phyloP scores from a whole-genome alignment of 345 rosid genomes.

The Brassica carinata region DNA sequence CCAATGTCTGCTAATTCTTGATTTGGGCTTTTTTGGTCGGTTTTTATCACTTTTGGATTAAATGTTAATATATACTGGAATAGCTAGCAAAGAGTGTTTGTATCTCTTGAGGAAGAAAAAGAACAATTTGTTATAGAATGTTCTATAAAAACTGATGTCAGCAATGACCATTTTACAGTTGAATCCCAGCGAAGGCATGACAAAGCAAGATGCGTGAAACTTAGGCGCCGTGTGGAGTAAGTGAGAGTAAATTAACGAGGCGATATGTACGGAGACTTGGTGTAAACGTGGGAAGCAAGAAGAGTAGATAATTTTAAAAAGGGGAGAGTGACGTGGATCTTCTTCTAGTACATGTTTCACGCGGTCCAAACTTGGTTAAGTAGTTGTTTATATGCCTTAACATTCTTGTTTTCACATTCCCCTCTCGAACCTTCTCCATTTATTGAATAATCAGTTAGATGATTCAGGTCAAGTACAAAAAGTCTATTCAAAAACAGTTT shows the following conservation, averaged over 20 bases:
- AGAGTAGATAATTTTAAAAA: neutral
- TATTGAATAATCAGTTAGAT: neutral
- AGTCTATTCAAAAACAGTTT: neutral
- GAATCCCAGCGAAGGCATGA: conserved; percentile 26
- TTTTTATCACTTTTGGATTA: neutral
- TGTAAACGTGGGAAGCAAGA: conserved; percentile 41
- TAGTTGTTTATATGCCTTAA: neutral
- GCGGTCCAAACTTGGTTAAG: conserved; percentile 11
- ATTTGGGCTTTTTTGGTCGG: neutral
- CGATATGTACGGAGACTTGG: conserved; percentile 32
- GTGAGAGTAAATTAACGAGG: neutral
- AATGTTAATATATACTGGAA: neutral
- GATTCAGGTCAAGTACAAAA: neutral
- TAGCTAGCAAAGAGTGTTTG: neutral
- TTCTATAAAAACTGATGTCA: conserved; percentile 15
- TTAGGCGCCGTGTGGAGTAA: conserved; percentile 21
- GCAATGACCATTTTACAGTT: conserved; percentile 20
- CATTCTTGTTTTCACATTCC: conserved; percentile 36
- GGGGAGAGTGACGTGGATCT: conserved; percentile 26
- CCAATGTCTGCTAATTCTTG: conserved; percentile 2
- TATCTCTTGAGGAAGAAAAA: neutral
- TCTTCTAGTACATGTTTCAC: conserved; percentile 24
- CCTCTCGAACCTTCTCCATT: neutral
- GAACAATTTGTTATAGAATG: neutral
- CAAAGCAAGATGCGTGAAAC: conserved; percentile 3